phyloP scores from a whole-genome alignment of 352 stramenopile genomes.

The Pythium pyrilobum region DNA sequence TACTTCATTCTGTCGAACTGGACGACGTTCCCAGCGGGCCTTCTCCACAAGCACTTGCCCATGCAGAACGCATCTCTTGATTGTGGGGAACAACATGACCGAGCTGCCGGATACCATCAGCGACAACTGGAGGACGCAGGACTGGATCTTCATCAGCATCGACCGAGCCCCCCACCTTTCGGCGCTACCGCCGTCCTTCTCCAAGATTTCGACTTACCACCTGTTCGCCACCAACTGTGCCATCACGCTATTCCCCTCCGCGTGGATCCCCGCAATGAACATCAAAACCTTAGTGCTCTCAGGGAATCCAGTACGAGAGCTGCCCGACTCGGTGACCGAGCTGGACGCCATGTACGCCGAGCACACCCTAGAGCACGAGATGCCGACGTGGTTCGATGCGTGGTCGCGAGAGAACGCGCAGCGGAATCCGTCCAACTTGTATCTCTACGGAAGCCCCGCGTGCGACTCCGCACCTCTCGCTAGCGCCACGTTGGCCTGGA shows the following conservation, averaged over 20 bases:
- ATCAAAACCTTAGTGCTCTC: background rate
- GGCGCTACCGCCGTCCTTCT: background rate
- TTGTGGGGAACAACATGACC: slow-evolving; percentile 8
- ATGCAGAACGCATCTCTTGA: background rate
- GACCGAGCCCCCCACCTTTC: background rate
- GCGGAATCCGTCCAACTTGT: too few species aligned
- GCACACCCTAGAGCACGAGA: background rate
- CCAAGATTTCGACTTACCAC: background rate
- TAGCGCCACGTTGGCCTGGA: background rate
- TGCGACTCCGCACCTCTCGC: background rate
- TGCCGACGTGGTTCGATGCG: background rate
- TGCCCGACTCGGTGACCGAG: background rate
- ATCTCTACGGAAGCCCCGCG: slow-evolving; percentile 1
- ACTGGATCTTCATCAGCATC: background rate
- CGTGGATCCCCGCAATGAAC: background rate
- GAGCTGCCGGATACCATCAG: background rate
- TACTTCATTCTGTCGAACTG: slow-evolving; percentile 8
- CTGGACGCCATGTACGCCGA: background rate
- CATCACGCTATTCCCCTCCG: background rate
- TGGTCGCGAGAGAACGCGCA: background rate
- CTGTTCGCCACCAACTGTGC: background rate
- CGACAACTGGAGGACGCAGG: background rate
- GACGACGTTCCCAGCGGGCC: background rate
- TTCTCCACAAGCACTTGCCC: background rate
- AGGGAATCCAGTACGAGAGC: background rate